These are phyloP conservation scores for Penicillium dipodomyicola DNA, from an alignment of 495 filamentous ascomycete genomes.

Conservation along the genomic window DNA sequence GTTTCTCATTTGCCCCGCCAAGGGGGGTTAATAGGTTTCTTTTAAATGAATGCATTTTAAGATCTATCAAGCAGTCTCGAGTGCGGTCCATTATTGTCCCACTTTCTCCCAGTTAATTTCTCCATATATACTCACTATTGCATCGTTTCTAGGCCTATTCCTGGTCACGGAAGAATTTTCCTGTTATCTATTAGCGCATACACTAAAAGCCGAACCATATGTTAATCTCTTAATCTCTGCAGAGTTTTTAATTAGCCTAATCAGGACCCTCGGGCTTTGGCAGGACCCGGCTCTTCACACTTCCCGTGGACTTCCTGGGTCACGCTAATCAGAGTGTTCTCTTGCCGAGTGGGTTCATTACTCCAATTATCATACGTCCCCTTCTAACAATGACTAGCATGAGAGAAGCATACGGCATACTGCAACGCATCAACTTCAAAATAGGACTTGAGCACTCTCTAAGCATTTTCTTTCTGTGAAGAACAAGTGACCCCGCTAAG, in stretches of 20 bases:
- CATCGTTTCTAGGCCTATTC: neutral
- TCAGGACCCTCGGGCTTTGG: no score
- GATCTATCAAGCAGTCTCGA: neutral
- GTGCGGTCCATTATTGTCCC: neutral
- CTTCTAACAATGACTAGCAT: neutral
- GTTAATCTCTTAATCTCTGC: neutral
- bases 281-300: no score
- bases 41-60: neutral
- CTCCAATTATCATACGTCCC: neutral
- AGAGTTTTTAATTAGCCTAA: neutral
- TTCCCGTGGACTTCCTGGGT: no score
- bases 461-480: neutral
- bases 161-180: neutral
- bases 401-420: neutral
- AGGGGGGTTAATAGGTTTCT: neutral
- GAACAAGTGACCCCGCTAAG: neutral
- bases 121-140: neutral
- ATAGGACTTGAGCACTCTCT: neutral
- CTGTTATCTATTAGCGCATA: neutral
- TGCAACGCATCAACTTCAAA: neutral
- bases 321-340: neutral
- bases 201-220: neutral
- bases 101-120: neutral
- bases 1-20: neutral
- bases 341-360: neutral